phyloP scores from a whole-genome alignment of 306 rosid species.

The Quercus variabilis region DNA sequence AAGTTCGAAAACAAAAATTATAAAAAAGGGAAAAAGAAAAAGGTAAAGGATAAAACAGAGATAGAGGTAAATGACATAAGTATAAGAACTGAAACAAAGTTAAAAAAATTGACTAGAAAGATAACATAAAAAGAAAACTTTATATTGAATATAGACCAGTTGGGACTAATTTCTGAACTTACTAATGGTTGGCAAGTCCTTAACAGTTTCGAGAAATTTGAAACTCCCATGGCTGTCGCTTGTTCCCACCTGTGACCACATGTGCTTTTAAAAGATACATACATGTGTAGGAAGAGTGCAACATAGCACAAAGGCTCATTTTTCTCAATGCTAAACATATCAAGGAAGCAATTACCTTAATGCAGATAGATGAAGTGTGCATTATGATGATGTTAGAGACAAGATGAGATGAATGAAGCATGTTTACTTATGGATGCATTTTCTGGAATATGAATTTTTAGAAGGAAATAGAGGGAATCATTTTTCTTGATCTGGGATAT shows the following conservation, averaged over 20 bases:
- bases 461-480: not conserved
- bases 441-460: not conserved
- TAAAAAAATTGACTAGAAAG: not conserved
- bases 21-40: not conserved
- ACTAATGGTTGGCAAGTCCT: conserved; percentile 94
- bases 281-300: not conserved
- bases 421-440: not conserved
- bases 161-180: conserved; percentile 33
- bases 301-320: conserved; percentile 5
- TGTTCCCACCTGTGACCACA: conserved; percentile 52
- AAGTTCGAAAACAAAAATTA: not conserved
- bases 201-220: conserved; percentile 80
- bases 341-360: not conserved
- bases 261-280: not conserved
- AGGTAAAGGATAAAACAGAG: not conserved
- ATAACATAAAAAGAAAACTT: not conserved
- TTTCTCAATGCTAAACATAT: conserved; percentile 9
- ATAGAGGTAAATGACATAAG: not conserved
- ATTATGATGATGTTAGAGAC: not conserved
- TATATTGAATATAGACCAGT: not conserved
- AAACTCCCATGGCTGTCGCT: conserved; percentile 49
- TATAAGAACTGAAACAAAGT: not conserved
- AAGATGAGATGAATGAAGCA: not conserved
- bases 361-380: conserved; percentile 1
- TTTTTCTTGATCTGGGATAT: not conserved